These are phyloP conservation scores for Eremothecium cymbalariae DNA, from an alignment of 1,139 yeast genomes.

Conservation along the genomic window DNA sequence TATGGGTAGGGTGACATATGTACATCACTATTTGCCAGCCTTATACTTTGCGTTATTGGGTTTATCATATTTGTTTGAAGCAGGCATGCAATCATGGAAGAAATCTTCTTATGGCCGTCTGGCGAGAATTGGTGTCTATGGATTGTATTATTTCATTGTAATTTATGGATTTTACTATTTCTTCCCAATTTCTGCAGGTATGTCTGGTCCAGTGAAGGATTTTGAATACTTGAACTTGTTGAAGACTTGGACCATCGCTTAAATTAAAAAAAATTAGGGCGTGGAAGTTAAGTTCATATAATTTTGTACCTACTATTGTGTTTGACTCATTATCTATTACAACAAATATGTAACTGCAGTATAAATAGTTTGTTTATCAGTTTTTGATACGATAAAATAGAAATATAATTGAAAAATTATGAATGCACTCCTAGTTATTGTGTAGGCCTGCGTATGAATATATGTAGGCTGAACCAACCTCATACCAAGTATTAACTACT, in stretches of 20 bases:
- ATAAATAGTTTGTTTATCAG: too few species aligned
- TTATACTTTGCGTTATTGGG: conserved; percentile 88
- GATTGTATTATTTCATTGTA: conserved; percentile 47
- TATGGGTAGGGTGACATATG: conserved; percentile 96
- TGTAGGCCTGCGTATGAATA: too few species aligned
- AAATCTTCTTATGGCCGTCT: conserved; percentile 27
- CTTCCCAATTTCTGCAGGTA: conserved; percentile 78
- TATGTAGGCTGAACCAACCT: too few species aligned
- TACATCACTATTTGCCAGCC: conserved; percentile 96
- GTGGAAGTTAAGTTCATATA: background rate
- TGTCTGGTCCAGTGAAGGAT: conserved; percentile 69
- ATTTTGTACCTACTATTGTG: too few species aligned
- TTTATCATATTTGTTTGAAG: conserved; percentile 67
- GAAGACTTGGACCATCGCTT: conserved; percentile 58
- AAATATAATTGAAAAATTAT: too few species aligned
- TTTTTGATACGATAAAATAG: too few species aligned
- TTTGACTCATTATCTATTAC: too few species aligned
- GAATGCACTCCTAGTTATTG: too few species aligned
- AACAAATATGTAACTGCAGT: too few species aligned
- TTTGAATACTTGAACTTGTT: conserved; percentile 71
- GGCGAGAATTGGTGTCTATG: conserved; percentile 33
- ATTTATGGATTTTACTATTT: conserved; percentile 64
- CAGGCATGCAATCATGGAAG: conserved; percentile 39
- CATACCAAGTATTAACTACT: too few species aligned
- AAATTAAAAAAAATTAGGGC: conserved; percentile 1